phyloP scores from a whole-genome alignment of 371 early-diverging fungal species.

The Mucor irregularis region DNA sequence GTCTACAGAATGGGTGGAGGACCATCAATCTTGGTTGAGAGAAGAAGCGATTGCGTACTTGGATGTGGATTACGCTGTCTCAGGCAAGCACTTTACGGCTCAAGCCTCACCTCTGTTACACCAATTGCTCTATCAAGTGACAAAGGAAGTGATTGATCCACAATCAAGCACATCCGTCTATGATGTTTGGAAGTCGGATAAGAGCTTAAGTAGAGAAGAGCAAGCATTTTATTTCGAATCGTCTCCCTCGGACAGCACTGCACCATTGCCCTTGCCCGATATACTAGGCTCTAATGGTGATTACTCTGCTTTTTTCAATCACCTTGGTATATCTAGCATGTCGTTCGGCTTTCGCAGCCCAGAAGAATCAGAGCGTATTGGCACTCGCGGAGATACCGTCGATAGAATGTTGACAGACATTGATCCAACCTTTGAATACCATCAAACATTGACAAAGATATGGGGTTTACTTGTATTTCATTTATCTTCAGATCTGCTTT shows the following conservation, averaged over 20 bases:
- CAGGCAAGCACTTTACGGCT: slow-evolving; percentile 51
- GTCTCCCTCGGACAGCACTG: neutral
- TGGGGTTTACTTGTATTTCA: slow-evolving; percentile 36
- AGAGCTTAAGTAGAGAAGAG: neutral
- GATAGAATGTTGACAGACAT: slow-evolving; percentile 46
- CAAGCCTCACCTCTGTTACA: slow-evolving; percentile 56
- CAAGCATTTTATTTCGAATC: neutral
- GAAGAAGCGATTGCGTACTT: slow-evolving; percentile 58
- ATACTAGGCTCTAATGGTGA: slow-evolving; percentile 47
- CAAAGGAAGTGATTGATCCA: slow-evolving; percentile 51
- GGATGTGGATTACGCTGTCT: slow-evolving; percentile 55
- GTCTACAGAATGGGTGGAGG: slow-evolving; percentile 74
- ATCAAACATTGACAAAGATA: slow-evolving; percentile 49
- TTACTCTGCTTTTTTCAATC: slow-evolving; percentile 56
- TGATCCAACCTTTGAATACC: slow-evolving; percentile 63
- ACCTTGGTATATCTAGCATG: slow-evolving; percentile 59
- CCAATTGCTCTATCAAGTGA: slow-evolving; percentile 49
- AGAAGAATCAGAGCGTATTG: slow-evolving; percentile 48
- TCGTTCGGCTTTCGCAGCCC: slow-evolving; percentile 51
- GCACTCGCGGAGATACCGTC: too few species aligned
- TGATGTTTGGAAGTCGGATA: slow-evolving; percentile 42
- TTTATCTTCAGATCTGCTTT: slow-evolving; percentile 25
- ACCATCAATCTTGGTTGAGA: slow-evolving; percentile 54
- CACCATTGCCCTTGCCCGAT: slow-evolving; percentile 31
- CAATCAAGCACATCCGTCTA: slow-evolving; percentile 46